A percentile compares a stretch with the other conserved stretches of the same genome.
phyloP scores from a whole-genome alignment of 177 flowering plant species.

The Vitis hybrid region DNA sequence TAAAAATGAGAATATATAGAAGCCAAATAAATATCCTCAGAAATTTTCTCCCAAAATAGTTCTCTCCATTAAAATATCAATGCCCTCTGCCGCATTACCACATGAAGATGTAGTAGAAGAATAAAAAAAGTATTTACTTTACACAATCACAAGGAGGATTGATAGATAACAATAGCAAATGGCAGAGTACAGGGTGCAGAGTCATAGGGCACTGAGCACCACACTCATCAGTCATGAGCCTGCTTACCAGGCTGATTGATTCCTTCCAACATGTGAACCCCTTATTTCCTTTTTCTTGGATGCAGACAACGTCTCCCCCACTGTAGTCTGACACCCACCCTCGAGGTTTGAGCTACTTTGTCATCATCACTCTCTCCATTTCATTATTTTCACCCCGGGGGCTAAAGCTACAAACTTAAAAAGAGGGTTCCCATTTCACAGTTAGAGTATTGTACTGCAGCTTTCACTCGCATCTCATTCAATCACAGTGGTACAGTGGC shows the following conservation, averaged over 20 bases:
- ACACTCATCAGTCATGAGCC: no score
- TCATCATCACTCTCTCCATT: conserved; percentile 7
- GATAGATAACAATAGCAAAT: no score
- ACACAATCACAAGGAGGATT: no score
- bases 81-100: no score
- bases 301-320: conserved; percentile 15
- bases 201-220: not conserved
- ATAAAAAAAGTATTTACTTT: no score
- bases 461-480: not conserved
- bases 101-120: no score
- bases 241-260: not conserved
- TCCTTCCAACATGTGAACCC: conserved; percentile 8
- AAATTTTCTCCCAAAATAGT: no score
- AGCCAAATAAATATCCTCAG: no score
- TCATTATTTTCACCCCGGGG: no score
- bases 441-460: not conserved
- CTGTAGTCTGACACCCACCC: conserved; percentile 13
- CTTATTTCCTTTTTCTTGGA: conserved; percentile 9
- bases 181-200: not conserved
- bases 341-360: conserved; percentile 16
- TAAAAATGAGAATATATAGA: no score
- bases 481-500: no score
- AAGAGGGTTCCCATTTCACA: not conserved
- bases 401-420: not conserved
- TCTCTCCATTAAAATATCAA: no score